Conservation (phyloP, 768 basidiomycete species). For the Auricularia heimuer region DNA sequence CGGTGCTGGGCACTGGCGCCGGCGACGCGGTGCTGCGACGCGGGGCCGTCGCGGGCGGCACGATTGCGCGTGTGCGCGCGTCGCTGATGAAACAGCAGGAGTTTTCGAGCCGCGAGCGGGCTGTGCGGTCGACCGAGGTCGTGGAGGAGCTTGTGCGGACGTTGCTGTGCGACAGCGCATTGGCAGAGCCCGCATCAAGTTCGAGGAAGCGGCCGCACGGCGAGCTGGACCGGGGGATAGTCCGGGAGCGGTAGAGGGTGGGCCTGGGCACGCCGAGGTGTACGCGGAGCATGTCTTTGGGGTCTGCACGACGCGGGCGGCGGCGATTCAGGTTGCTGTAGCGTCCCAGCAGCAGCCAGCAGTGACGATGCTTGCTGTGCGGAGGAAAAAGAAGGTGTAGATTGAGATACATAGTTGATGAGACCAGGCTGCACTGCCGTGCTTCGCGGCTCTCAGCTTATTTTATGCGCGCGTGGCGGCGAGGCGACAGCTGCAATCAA, state of each 20-base stretch:
- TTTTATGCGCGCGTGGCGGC: too few relatives aligned
- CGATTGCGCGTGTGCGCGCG: slow-evolving; percentile 60
- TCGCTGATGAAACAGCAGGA: slow-evolving; percentile 67
- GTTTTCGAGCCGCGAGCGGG: slow-evolving; percentile 58
- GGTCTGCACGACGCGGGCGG: neutral
- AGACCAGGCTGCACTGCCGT: too few relatives aligned
- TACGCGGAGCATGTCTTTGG: neutral
- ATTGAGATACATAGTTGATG: too few relatives aligned
- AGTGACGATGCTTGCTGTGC: slow-evolving; percentile 51
- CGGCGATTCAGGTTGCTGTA: slow-evolving; percentile 4
- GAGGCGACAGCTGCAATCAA: too few relatives aligned
- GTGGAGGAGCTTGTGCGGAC: slow-evolving; percentile 35
- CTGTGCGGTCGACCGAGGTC: slow-evolving; percentile 59
- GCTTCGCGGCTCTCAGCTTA: too few relatives aligned
- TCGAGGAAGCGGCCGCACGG: neutral
- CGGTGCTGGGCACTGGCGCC: neutral
- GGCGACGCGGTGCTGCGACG: slow-evolving; percentile 2
- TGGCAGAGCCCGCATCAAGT: neutral
- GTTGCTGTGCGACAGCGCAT: neutral
- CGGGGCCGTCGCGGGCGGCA: slow-evolving; percentile 44
- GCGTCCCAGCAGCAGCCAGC: slow-evolving; percentile 14
- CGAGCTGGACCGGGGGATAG: neutral
- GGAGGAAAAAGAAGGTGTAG: slow-evolving; percentile 34
- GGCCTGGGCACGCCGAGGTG: neutral
- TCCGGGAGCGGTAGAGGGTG: too few relatives aligned